Conservation (phyloP, 371 early-diverging fungal genomes). For the Dichotomocladium elegans region DNA sequence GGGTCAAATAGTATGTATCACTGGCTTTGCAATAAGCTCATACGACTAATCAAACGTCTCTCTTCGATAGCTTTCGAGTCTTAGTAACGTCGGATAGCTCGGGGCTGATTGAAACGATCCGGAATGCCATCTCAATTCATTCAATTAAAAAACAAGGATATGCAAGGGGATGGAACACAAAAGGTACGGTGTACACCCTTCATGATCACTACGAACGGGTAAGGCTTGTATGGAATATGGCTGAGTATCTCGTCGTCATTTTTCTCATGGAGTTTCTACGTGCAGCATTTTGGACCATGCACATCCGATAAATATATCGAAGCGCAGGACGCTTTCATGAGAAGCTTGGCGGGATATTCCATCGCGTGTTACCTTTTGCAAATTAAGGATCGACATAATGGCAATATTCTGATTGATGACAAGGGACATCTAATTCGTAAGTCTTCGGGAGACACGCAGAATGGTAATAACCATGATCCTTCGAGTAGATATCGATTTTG, state of each 20-base stretch:
- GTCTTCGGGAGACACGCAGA: too few relatives aligned
- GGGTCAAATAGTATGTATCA: conserved; percentile 88
- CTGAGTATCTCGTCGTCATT: neutral
- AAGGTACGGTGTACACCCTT: conserved; percentile 75
- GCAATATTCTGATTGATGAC: conserved; percentile 91
- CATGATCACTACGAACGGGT: conserved; percentile 88
- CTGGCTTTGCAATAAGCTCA: too few relatives aligned
- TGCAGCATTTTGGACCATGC: conserved; percentile 19
- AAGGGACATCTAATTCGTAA: conserved; percentile 77
- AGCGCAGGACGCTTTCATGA: conserved; percentile 92
- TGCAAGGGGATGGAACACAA: conserved; percentile 48
- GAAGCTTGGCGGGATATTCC: conserved; percentile 94
- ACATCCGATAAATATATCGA: conserved; percentile 48
- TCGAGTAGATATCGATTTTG: conserved; percentile 90
- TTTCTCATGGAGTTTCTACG: neutral
- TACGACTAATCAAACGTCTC: too few relatives aligned
- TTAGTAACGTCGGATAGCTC: conserved; percentile 88
- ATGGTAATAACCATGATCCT: too few relatives aligned
- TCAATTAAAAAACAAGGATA: conserved; percentile 97
- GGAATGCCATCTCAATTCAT: conserved; percentile 93
- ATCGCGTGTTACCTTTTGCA: conserved; percentile 93
- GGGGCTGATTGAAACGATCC: conserved; percentile 95
- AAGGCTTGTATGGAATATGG: conserved; percentile 8
- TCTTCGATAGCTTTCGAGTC: conserved; percentile 63
- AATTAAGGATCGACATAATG: conserved; percentile 97